Evolutionary conservation across 495 filamentous ascomycete genomes (phyloP), one percentile per base, ranked within the genome.

Genomic region (Haplographium delicatum): DNA sequence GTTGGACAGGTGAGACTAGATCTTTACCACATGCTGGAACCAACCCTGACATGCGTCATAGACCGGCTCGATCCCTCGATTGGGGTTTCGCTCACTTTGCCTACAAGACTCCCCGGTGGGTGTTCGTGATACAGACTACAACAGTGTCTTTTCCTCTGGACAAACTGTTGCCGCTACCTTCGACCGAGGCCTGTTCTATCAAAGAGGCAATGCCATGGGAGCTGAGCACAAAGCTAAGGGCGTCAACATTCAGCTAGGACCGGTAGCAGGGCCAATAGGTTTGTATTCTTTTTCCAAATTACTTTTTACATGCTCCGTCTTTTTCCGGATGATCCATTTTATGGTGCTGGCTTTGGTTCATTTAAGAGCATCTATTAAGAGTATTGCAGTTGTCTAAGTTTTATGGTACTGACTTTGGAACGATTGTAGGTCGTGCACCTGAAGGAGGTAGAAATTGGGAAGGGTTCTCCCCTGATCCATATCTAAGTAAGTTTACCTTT

Each of bases 381-480:
- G n/a, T n/a, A n/a, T n/a, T n/a, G n/a, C n/a, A n/a, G n/a, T n/a
- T n/a, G n/a, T n/a, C n/a, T n/a, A n/a, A n/a, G n/a, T n/a, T n/a
- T n/a, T n/a, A n/a, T n/a, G n/a, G n/a, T n/a, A n/a, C n/a, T n/a
- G n/a, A n/a, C n/a, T n/a, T n/a, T n/a, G n/a, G n/a, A n/a, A n/a
- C n/a, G n/a, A n/a, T n/a, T n/a, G n/a, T n/a, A n/a, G 88, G 88
- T 26, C 79, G 86, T 37, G 62, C 72, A 25, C 83, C 89, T 1
- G 82, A 80, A 47, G 86, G 83, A 33, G 91, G 91, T 11, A 79
- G 91, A 20, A 93, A 91, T 67, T 96, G 93, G 93, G 86, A 89
- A 64, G 81, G 86, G 11, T 81, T 79, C 62, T 79, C 83, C 2
- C 82, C 84, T 8, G 88, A 91, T 55, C 87, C 87, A 0, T 84